Percentiles rank a stretch among this genome's conserved stretches.
Conservation (phyloP, 345 rosid species). For the Conringia planisiliqua region DNA sequence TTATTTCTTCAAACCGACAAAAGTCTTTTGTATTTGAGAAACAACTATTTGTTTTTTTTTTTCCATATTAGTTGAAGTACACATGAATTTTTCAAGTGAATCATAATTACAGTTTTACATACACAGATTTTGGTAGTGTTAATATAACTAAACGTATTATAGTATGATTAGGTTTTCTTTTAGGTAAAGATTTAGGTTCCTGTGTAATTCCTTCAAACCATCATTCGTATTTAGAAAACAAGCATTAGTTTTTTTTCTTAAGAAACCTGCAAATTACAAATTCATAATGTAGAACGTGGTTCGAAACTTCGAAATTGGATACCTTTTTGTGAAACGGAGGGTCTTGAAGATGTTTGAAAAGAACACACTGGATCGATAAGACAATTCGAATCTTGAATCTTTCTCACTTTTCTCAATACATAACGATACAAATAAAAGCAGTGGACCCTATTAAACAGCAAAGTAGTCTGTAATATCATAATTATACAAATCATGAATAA, state of each 20-base stretch:
- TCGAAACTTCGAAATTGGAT: background rate
- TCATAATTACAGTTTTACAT: background rate
- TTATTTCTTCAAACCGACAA: background rate
- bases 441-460: background rate
- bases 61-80: background rate
- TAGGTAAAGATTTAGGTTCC: background rate
- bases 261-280: background rate
- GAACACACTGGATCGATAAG: background rate
- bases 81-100: background rate
- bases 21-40: background rate
- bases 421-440: background rate
- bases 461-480: background rate
- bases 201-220: background rate
- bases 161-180: background rate
- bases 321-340: background rate
- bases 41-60: background rate
- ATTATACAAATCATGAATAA: slow-evolving; percentile 5
- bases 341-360: background rate
- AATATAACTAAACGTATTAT: background rate
- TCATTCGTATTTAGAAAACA: background rate
- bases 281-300: background rate
- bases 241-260: background rate
- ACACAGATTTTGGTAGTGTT: background rate
- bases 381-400: background rate
- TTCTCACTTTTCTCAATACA: background rate